phyloP scores from a whole-genome alignment of 164 flowering plant species.

The Cinnamomum micranthum region DNA sequence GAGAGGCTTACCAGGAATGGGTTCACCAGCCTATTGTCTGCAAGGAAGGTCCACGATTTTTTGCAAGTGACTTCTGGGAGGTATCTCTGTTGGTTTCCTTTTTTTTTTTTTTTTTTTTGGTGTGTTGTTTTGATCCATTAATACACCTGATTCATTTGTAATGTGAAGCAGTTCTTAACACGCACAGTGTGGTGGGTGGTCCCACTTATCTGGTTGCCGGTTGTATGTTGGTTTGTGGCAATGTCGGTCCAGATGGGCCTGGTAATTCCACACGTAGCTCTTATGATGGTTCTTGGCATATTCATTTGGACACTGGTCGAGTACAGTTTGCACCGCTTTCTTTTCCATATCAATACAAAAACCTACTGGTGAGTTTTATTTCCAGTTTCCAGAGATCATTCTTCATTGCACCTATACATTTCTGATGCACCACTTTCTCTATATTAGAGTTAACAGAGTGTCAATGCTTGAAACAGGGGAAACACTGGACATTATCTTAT shows the following conservation, averaged over 20 bases:
- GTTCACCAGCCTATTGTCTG: slow-evolving; percentile 88
- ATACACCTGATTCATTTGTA: slow-evolving; percentile 6
- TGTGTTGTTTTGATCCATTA: neutral
- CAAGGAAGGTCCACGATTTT: slow-evolving; percentile 89
- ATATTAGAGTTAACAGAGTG: neutral
- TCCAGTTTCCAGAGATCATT: neutral
- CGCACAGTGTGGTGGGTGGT: slow-evolving; percentile 76
- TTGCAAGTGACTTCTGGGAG: slow-evolving; percentile 81
- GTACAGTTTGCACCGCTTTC: slow-evolving; percentile 83
- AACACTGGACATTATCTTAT: slow-evolving; percentile 94
- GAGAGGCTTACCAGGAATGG: slow-evolving; percentile 89
- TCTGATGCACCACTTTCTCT: neutral
- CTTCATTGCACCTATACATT: neutral
- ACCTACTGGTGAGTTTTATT: slow-evolving; percentile 67
- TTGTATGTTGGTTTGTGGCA: slow-evolving; percentile 47
- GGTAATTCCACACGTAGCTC: slow-evolving; percentile 37
- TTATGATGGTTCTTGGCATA: slow-evolving; percentile 47
- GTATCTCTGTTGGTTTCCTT: slow-evolving; percentile 25
- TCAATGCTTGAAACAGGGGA: slow-evolving; percentile 45
- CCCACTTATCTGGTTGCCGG: slow-evolving; percentile 77
- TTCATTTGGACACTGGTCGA: slow-evolving; percentile 80
- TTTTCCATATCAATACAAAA: slow-evolving; percentile 83
- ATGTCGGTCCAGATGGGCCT: slow-evolving; percentile 53
- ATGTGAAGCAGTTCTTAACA: slow-evolving; percentile 62
- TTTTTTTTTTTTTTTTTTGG: neutral